Conservation (phyloP, 305 asterid species). For the Stenogyne calaminthoides region DNA sequence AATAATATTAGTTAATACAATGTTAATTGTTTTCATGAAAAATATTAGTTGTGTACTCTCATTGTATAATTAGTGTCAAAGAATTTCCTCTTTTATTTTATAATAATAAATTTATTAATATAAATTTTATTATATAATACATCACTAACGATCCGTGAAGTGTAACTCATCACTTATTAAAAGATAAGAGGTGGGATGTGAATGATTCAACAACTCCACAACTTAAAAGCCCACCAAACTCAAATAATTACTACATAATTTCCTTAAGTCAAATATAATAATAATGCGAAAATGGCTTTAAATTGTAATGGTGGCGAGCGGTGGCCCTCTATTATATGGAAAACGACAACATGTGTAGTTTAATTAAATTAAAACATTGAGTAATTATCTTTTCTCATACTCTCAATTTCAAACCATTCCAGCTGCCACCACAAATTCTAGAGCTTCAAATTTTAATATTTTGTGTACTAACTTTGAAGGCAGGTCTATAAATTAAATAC, state of each 20-base stretch:
- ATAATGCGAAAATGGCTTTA: conserved; percentile 14
- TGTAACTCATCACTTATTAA: background rate
- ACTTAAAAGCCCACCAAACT: conserved; percentile 27
- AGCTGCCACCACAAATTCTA: background rate
- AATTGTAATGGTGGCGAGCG: conserved; percentile 18
- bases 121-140: no score
- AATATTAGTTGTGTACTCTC: no score
- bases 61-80: no score
- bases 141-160: no score
- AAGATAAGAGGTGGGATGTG: background rate
- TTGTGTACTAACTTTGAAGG: background rate
- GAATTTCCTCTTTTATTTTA: no score
- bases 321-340: conserved; percentile 15
- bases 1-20: no score
- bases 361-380: background rate
- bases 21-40: no score
- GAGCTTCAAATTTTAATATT: background rate
- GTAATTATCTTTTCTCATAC: background rate
- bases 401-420: background rate
- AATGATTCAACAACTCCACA: background rate
- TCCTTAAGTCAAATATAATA: background rate
- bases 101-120: no score
- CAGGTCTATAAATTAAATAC: no score
- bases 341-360: background rate
- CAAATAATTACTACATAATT: background rate